A percentile compares a stretch with the other conserved stretches of the same genome.
These are phyloP conservation scores for Candida oleophila DNA, from an alignment of 805 yeast species.

Conservation along the genomic window DNA sequence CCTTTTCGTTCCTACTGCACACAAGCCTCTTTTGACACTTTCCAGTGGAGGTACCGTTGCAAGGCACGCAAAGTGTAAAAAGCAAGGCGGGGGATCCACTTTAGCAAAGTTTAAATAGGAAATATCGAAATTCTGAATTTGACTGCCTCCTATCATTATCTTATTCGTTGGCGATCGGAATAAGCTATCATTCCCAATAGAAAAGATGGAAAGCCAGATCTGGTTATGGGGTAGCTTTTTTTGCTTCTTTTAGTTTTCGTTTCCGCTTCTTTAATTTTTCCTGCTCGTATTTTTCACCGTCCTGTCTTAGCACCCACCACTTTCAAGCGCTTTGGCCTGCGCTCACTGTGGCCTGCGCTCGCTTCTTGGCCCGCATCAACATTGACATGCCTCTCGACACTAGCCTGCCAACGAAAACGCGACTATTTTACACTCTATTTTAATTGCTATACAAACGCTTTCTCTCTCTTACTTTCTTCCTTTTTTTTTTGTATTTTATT, in stretches of 20 bases:
- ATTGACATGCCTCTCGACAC: too few species aligned
- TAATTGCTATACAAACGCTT: too few species aligned
- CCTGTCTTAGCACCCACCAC: too few species aligned
- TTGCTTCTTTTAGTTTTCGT: background rate
- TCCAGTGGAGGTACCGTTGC: background rate
- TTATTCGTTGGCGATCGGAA: background rate
- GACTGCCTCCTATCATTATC: background rate
- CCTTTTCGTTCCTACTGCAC: background rate
- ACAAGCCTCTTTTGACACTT: background rate
- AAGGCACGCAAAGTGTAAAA: background rate
- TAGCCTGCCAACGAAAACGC: too few species aligned
- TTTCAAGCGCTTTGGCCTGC: too few species aligned
- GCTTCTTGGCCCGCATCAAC: too few species aligned
- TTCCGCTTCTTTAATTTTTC: too few species aligned
- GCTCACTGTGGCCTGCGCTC: too few species aligned
- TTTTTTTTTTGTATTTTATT: too few species aligned
- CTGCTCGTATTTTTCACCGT: background rate
- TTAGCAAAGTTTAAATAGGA: background rate
- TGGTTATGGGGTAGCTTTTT: too few species aligned
- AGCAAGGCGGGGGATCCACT: background rate
- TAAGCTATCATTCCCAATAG: background rate
- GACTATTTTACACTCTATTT: too few species aligned
- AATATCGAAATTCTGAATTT: background rate
- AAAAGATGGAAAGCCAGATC: background rate
- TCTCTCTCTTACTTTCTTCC: too few species aligned